Percentiles rank a stretch among this genome's conserved stretches.
phyloP scores from a whole-genome alignment of 192 early-diverging fungal genomes.

The Coemansia furcata region DNA sequence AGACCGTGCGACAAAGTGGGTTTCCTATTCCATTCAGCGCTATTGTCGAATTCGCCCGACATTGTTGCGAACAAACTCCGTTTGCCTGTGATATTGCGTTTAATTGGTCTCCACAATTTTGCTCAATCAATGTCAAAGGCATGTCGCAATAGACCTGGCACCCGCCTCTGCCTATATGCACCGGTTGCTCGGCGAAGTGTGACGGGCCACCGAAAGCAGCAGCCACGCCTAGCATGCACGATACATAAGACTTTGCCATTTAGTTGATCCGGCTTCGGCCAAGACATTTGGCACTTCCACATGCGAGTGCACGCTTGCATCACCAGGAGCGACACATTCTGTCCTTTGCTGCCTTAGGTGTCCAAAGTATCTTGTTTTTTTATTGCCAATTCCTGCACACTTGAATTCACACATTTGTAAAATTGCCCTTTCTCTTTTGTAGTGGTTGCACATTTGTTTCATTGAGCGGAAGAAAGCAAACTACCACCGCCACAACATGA shows the following conservation, averaged over 20 bases:
- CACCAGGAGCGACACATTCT: not conserved
- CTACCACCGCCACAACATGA: not conserved
- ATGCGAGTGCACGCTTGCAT: not conserved
- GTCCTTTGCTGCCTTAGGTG: not conserved
- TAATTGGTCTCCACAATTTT: slow-evolving; percentile 2
- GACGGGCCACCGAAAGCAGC: not conserved
- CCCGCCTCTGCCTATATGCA: not conserved
- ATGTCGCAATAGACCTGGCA: not conserved
- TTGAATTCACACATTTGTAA: not conserved
- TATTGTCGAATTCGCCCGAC: not conserved
- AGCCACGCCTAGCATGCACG: not conserved
- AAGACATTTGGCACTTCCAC: not conserved
- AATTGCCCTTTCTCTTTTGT: not conserved
- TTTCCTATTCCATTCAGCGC: not conserved
- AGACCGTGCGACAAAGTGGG: not conserved
- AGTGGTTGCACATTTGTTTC: not conserved
- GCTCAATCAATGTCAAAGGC: not conserved
- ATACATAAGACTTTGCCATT: not conserved
- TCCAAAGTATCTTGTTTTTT: not conserved
- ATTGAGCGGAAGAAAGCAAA: not conserved
- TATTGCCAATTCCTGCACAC: not conserved
- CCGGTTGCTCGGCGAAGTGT: not conserved
- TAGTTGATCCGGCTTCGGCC: not conserved
- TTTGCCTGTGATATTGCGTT: not conserved
- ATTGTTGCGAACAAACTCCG: not conserved